Evolutionary conservation across 306 rosid genomes (phyloP), one percentile per base, ranked within the genome.

Genomic region (Erythrophleum fordii): DNA sequence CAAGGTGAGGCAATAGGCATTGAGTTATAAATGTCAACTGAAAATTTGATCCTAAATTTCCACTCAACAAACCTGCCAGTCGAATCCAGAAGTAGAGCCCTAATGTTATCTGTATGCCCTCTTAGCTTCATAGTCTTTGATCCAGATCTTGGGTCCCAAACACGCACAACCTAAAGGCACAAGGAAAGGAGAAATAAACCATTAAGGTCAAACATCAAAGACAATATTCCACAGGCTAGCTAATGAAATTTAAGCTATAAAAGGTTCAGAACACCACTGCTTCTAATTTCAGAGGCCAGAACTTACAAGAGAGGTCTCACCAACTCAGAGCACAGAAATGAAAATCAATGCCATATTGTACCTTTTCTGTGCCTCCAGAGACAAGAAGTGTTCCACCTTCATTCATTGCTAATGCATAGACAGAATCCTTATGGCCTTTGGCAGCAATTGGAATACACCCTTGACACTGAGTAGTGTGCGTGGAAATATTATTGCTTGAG

Each of bases 301-400:
- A 42, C 35, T 66, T 39, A 39, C 22, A 37, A 66, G 31, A 75
- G 28, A 66, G 83, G 69, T 78, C 77, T 46, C 59, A 59, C 18
- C 37, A 66, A 58, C 42, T 25, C 51, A 72, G 64, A 66, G 83
- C 78, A 72, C 53, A 56, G 51, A 83, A 60, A 52, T 78, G 77
- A 83, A 61, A 71, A 78, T 39, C 67, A 70, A 72, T 70, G 64
- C 45, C 87, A 60, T 31, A 65, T 65, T 73, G 64, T 86, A 90
- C 99, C 99, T 93, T 93, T 85, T 95, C 99, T 59, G 98, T 95
- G 77, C 99, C 99, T 62, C 99, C 99, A 53, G 99, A 95, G 75
- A 95, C 99, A 76, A 93, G 93, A 86, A 93, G 87, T 22, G 93
- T 87, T 61, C 98, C 99, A 69, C 87, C 82, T 81, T 91, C 99